phyloP scores from a whole-genome alignment of 106 monocot genomes.

The Ottelia alismoides region DNA sequence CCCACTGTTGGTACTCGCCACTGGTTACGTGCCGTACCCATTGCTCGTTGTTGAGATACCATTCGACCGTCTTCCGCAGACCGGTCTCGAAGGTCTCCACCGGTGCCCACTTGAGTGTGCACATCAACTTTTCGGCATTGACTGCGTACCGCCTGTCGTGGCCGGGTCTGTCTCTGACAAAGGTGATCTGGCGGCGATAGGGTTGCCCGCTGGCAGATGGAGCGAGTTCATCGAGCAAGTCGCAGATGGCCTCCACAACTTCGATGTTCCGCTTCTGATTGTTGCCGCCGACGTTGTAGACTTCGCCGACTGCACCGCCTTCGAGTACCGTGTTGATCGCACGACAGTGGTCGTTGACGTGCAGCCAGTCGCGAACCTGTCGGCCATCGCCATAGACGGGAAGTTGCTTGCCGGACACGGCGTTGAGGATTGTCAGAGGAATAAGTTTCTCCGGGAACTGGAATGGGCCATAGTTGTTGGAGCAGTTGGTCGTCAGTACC shows the following conservation, averaged over 20 bases:
- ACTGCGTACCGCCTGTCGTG: not conserved
- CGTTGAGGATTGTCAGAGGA: not conserved
- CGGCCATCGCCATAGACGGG: not conserved
- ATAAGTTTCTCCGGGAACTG: not conserved
- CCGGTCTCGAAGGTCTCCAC: not conserved
- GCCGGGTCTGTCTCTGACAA: not conserved
- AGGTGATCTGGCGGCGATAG: not conserved
- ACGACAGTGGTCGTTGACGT: not conserved
- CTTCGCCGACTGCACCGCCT: not conserved
- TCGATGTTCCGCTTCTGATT: not conserved
- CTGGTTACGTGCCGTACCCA: too few relatives aligned
- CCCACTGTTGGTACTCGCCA: too few relatives aligned
- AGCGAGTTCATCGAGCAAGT: not conserved
- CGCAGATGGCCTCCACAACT: not conserved
- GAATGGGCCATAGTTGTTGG: not conserved
- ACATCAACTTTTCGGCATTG: not conserved
- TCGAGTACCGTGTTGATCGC: not conserved
- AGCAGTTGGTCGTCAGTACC: not conserved
- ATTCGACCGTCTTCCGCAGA: not conserved
- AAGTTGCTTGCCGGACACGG: not conserved
- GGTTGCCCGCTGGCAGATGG: too few relatives aligned
- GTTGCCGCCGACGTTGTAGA: not conserved
- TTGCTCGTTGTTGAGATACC: not conserved
- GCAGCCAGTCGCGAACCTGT: not conserved
- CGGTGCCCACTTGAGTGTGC: not conserved